Percentiles rank a stretch among this genome's conserved stretches.
These are phyloP conservation scores for Candida alai DNA, from an alignment of 805 yeast species.

Conservation along the genomic window DNA sequence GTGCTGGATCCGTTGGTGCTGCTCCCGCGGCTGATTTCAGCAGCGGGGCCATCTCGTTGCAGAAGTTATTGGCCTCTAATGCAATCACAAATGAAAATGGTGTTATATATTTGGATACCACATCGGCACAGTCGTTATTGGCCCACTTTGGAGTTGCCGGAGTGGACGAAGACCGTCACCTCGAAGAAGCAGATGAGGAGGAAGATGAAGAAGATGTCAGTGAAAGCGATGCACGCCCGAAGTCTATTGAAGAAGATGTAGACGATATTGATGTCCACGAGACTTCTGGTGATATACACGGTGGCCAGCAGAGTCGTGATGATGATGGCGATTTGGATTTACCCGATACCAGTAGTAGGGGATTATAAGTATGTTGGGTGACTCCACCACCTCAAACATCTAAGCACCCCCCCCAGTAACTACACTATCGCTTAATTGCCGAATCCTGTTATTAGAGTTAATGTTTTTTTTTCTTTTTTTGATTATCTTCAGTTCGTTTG, in stretches of 20 bases:
- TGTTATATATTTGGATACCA: conserved; percentile 60
- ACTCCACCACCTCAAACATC: too few relatives aligned
- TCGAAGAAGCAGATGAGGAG: conserved; percentile 29
- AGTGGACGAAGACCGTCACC: conserved; percentile 25
- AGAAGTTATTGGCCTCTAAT: conserved; percentile 42
- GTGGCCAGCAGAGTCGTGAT: too few relatives aligned
- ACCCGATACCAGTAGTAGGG: too few relatives aligned
- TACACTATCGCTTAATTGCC: too few relatives aligned
- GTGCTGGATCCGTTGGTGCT: conserved; percentile 22
- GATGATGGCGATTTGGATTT: too few relatives aligned
- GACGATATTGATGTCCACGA: too few relatives aligned
- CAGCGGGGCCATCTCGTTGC: conserved; percentile 41
- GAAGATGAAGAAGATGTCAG: conserved; percentile 21
- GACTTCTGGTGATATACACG: too few relatives aligned
- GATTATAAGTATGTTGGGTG: too few relatives aligned
- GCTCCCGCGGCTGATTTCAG: conserved; percentile 18
- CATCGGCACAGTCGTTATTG: conserved; percentile 59
- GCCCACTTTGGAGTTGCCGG: conserved; percentile 44
- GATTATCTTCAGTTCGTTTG: too few relatives aligned
- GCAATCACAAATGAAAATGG: conserved; percentile 58
- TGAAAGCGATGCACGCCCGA: conserved; percentile 31
- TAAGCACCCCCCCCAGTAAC: too few relatives aligned
- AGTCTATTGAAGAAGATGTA: conserved; percentile 25
- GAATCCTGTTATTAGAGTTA: too few relatives aligned
- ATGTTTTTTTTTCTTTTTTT: too few relatives aligned